Conservation (phyloP, 768 basidiomycete genomes). For the Favolaschia claudopus region DNA sequence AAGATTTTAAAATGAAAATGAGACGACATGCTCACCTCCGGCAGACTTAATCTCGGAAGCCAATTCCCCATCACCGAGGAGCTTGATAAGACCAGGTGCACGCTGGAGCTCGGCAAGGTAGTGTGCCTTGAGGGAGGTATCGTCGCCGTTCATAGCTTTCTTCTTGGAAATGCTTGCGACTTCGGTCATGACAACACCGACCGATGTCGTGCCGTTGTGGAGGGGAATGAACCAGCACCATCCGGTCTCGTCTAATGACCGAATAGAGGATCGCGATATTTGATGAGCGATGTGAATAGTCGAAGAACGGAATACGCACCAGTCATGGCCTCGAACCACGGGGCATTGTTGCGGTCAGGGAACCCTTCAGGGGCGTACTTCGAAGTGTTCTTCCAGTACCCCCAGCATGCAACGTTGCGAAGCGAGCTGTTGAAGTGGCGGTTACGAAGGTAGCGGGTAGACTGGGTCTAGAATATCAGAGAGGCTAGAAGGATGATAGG, state of each 20-base stretch:
- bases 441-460: constrained; percentile 4
- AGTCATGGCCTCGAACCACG: constrained; percentile 37
- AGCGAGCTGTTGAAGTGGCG: neutral
- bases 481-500: too few relatives aligned
- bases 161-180: constrained; percentile 39
- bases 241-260: constrained; percentile 52
- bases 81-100: constrained; percentile 31
- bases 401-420: constrained; percentile 12
- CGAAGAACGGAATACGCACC: constrained; percentile 21
- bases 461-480: neutral
- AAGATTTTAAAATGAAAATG: neutral
- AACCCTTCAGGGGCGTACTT: neutral
- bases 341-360: constrained; percentile 2
- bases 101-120: constrained; percentile 40
- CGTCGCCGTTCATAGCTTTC: constrained; percentile 20
- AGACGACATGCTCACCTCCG: constrained; percentile 20
- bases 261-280: too few relatives aligned
- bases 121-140: constrained; percentile 31
- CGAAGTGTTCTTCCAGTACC: neutral
- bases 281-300: neutral
- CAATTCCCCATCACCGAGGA: constrained; percentile 36
- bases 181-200: constrained; percentile 60
- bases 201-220: constrained; percentile 54
- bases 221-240: constrained; percentile 70
- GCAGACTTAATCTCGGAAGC: constrained; percentile 38